Conservation (phyloP, 192 early-diverging fungal species). For the Podila epigama region DNA sequence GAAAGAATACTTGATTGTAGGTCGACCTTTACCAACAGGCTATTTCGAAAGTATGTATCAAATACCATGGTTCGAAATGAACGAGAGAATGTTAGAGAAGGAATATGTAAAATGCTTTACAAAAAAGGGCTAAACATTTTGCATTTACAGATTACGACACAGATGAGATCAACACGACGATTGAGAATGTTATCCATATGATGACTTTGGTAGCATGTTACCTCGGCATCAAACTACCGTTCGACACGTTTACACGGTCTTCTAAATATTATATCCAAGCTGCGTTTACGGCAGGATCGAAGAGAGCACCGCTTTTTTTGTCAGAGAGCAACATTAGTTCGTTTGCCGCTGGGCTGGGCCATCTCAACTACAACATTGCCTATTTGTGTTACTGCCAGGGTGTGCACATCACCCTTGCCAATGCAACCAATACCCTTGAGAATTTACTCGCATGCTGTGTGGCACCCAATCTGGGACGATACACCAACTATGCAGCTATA, state of each 20-base stretch:
- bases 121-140: not conserved
- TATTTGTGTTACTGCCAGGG: constrained; percentile 67
- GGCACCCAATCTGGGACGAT: constrained; percentile 58
- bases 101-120: not conserved
- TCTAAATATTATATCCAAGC: constrained; percentile 32
- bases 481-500: constrained; percentile 40
- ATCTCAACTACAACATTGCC: constrained; percentile 66
- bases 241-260: constrained; percentile 21
- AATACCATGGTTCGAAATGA: not conserved
- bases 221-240: constrained; percentile 63
- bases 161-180: constrained; percentile 61
- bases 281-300: constrained; percentile 22
- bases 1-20: constrained; percentile 50
- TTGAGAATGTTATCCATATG: constrained; percentile 62
- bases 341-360: constrained; percentile 56
- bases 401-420: constrained; percentile 53
- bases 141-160: constrained; percentile 30
- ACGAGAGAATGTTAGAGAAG: too few relatives aligned
- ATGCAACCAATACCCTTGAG: constrained; percentile 58
- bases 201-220: constrained; percentile 55
- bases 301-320: constrained; percentile 54
- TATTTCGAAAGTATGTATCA: constrained; percentile 45
- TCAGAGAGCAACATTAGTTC: constrained; percentile 46
- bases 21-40: constrained; percentile 44
- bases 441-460: constrained; percentile 55